Percentiles rank a stretch among this genome's conserved stretches.
phyloP scores from a whole-genome alignment of 1,139 yeast genomes.

The Oligophagozyma castellii region DNA sequence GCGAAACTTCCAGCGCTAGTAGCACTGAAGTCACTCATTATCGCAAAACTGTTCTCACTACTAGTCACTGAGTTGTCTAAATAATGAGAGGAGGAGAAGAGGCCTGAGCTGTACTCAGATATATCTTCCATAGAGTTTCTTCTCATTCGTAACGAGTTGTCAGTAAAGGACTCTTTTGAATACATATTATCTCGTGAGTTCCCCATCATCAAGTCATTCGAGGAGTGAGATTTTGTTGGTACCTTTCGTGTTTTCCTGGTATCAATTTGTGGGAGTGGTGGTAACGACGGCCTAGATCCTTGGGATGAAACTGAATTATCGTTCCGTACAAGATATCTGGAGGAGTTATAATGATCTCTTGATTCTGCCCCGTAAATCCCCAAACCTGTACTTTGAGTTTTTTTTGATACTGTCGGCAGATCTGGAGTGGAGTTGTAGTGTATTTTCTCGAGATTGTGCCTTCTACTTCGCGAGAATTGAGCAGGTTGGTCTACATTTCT shows the following conservation, averaged over 20 bases:
- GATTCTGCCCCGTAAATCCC: too few relatives aligned
- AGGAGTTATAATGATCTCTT: too few relatives aligned
- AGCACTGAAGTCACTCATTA: conserved; percentile 59
- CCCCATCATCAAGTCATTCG: conserved; percentile 12
- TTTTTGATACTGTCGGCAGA: conserved; percentile 4
- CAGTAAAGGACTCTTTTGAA: conserved; percentile 10
- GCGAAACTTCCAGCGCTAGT: conserved; percentile 80
- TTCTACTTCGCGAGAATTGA: background rate
- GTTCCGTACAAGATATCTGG: too few relatives aligned
- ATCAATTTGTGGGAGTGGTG: conserved; percentile 14
- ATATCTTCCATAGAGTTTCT: conserved; percentile 7
- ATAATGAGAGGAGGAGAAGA: conserved; percentile 20
- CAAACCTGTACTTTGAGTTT: background rate
- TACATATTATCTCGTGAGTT: conserved; percentile 5
- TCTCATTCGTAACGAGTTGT: conserved; percentile 9
- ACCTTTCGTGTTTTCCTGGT: conserved; percentile 3
- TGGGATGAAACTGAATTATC: too few relatives aligned
- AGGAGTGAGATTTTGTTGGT: conserved; percentile 17
- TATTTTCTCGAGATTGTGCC: background rate
- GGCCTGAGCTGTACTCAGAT: conserved; percentile 7
- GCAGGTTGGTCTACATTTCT: too few relatives aligned
- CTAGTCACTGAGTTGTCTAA: conserved; percentile 19
- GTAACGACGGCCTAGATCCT: conserved; percentile 14
- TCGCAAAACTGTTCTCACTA: conserved; percentile 27
- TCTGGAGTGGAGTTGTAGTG: conserved; percentile 7